These are phyloP conservation scores for Talaromyces sp. DNA, from an alignment of 2,329 filamentous ascomycete genomes.

Conservation along the genomic window DNA sequence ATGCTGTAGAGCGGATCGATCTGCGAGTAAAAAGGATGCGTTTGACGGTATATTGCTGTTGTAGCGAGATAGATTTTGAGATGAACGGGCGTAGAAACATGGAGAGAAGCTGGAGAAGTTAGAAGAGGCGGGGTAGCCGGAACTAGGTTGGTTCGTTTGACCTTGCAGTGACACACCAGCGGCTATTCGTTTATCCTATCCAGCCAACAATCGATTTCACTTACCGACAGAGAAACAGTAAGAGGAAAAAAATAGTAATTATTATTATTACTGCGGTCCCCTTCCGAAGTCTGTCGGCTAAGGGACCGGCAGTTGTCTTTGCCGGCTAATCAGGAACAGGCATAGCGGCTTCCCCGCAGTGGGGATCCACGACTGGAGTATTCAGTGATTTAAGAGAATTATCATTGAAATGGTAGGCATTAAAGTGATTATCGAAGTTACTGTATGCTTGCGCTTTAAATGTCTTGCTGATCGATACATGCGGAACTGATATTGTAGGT, in stretches of 20 bases:
- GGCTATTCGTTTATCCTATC: not conserved
- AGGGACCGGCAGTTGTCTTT: not conserved
- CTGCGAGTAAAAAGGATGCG: not conserved
- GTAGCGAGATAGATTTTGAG: not conserved
- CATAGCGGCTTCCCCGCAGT: not conserved
- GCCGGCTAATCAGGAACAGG: not conserved
- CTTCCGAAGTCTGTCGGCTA: not conserved
- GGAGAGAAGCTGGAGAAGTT: not conserved
- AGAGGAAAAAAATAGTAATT: not conserved
- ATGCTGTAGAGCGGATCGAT: not conserved
- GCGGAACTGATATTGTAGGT: too few relatives aligned
- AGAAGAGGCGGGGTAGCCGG: not conserved
- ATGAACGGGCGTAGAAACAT: not conserved
- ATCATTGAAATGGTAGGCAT: not conserved
- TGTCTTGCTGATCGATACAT: too few relatives aligned
- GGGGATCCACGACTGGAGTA: not conserved
- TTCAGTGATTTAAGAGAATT: not conserved
- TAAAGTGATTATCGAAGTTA: too few relatives aligned
- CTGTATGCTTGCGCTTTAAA: too few relatives aligned
- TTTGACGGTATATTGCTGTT: not conserved
- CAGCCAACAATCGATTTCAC: not conserved
- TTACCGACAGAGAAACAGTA: too few relatives aligned
- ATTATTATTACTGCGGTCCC: not conserved
- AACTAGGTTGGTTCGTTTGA: not conserved
- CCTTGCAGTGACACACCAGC: not conserved